These are phyloP conservation scores for Pythium brassicae DNA, from an alignment of 352 stramenopile genomes.

Conservation along the genomic window DNA sequence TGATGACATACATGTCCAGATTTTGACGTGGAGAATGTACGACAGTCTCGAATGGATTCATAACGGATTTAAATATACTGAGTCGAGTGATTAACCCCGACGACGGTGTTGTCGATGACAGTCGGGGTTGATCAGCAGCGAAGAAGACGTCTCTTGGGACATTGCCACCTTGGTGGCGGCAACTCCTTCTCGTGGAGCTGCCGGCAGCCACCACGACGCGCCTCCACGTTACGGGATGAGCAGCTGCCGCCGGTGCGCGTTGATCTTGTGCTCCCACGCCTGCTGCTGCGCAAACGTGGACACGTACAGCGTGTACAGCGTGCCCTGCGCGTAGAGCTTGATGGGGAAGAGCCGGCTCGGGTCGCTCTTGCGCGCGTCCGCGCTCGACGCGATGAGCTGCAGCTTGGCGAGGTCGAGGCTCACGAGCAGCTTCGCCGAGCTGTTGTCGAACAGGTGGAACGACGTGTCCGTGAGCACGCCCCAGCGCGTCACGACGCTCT, in stretches of 20 bases:
- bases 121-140: no score
- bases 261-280: slow-evolving; percentile 78
- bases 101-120: no score
- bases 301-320: slow-evolving; percentile 71
- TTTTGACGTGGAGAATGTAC: no score
- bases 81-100: no score
- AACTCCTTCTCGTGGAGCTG: no score
- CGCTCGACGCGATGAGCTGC: slow-evolving; percentile 61
- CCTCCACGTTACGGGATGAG: slow-evolving; percentile 70
- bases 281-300: slow-evolving; percentile 76
- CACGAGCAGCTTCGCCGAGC: slow-evolving; percentile 57
- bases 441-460: slow-evolving; percentile 77
- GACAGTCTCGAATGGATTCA: no score
- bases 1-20: no score
- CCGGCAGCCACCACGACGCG: not conserved
- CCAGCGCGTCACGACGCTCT: slow-evolving; percentile 66
- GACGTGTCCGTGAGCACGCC: slow-evolving; percentile 77
- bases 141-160: no score
- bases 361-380: slow-evolving; percentile 36
- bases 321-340: slow-evolving; percentile 67
- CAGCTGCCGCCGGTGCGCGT: slow-evolving; percentile 62
- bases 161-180: no score
- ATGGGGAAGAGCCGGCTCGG: slow-evolving; percentile 55
- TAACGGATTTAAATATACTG: no score
- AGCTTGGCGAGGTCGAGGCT: slow-evolving; percentile 78